phyloP scores from a whole-genome alignment of 345 rosid genomes.

The Laguncularia racemosa region DNA sequence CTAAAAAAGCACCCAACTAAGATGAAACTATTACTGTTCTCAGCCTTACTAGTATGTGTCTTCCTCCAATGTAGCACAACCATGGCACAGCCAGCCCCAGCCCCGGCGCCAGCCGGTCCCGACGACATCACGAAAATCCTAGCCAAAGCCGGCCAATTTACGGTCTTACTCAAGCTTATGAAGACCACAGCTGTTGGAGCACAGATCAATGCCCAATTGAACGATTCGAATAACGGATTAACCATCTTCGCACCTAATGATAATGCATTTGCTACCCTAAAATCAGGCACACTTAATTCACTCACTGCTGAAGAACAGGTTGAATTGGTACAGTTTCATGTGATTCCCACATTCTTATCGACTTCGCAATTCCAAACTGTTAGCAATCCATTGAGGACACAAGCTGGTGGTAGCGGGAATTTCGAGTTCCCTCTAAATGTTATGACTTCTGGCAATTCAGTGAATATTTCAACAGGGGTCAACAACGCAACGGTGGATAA shows the following conservation, averaged over 20 bases:
- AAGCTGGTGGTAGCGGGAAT: conserved; percentile 24
- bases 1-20: not conserved
- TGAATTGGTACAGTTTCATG: conserved; percentile 31
- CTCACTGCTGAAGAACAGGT: conserved; percentile 25
- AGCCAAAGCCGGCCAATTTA: conserved; percentile 27
- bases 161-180: conserved; percentile 24
- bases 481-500: conserved; percentile 33
- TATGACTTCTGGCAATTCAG: conserved; percentile 23
- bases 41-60: conserved; percentile 13
- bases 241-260: conserved; percentile 32
- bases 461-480: conserved; percentile 37
- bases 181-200: conserved; percentile 19
- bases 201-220: conserved; percentile 27
- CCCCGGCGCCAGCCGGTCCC: conserved; percentile 31
- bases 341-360: conserved; percentile 22
- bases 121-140: conserved; percentile 29
- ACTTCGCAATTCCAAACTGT: conserved; percentile 33
- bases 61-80: conserved; percentile 14
- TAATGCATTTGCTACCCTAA: conserved; percentile 26
- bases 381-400: conserved; percentile 37
- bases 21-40: conserved; percentile 5
- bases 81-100: conserved; percentile 22
- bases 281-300: conserved; percentile 29
- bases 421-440: conserved; percentile 25
- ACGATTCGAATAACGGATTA: conserved; percentile 29